Percentiles rank a stretch among this genome's conserved stretches.
These are phyloP conservation scores for Claviceps arundinis DNA, from an alignment of 2,329 filamentous ascomycete species.

Conservation along the genomic window DNA sequence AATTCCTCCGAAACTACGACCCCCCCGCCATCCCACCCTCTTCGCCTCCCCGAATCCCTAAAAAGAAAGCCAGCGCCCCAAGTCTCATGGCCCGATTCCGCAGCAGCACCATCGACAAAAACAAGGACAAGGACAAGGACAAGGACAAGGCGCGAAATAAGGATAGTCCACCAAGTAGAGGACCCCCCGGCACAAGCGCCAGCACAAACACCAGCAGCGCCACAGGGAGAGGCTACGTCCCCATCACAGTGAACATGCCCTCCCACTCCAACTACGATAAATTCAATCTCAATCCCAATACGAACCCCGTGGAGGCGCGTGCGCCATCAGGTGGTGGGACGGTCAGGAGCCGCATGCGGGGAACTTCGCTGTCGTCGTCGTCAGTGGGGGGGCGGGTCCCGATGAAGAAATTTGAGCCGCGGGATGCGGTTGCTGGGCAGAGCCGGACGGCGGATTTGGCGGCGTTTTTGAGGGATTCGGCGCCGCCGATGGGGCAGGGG, in stretches of 20 bases:
- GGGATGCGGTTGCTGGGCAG: slow-evolving; percentile 33
- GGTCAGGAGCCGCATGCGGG: slow-evolving; percentile 6
- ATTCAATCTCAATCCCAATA: slow-evolving; percentile 15
- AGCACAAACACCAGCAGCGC: no score
- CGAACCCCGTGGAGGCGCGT: slow-evolving; percentile 4
- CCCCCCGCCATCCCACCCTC: slow-evolving; percentile 42
- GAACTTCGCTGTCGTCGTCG: slow-evolving; percentile 15
- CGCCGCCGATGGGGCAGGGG: slow-evolving; percentile 34
- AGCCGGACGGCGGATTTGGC: slow-evolving; percentile 57
- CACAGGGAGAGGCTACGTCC: slow-evolving; percentile 30
- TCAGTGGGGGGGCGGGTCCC: slow-evolving; percentile 26
- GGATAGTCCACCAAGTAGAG: slow-evolving; percentile 10
- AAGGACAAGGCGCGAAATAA: slow-evolving; percentile 7
- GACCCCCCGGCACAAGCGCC: slow-evolving; percentile 12
- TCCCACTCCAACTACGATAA: slow-evolving; percentile 29
- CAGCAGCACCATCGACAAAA: slow-evolving; percentile 9
- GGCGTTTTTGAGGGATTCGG: slow-evolving; percentile 57
- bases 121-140: background rate
- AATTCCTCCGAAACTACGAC: slow-evolving; percentile 58
- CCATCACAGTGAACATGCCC: slow-evolving; percentile 39
- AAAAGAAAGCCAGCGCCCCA: slow-evolving; percentile 51
- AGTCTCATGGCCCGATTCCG: slow-evolving; percentile 49
- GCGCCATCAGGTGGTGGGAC: no score
- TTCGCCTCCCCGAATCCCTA: slow-evolving; percentile 25
- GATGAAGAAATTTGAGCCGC: slow-evolving; percentile 46